Evolutionary conservation across 2,329 filamentous ascomycete species (phyloP).

Genomic region (Neocatenulostroma microsporum): DNA sequence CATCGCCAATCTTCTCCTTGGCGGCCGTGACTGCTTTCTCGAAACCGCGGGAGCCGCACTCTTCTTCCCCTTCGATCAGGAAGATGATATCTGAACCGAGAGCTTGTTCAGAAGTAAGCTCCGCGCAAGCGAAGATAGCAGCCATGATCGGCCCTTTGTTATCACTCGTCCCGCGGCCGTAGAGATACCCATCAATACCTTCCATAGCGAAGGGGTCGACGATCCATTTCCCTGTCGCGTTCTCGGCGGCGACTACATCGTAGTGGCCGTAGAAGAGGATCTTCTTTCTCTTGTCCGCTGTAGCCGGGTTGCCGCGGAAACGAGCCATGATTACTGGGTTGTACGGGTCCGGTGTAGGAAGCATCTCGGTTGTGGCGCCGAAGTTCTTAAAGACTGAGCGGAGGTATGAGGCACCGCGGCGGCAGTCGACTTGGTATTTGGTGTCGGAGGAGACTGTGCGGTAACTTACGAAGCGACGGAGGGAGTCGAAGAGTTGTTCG

Average conservation of each 20-base stretch:
- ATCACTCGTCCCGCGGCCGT: slow-evolving; percentile 92
- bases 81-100: slow-evolving; percentile 87
- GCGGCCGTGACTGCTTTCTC: slow-evolving; percentile 70
- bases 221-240: slow-evolving; percentile 73
- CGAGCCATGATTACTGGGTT: slow-evolving; percentile 92
- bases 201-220: slow-evolving; percentile 83
- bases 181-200: slow-evolving; percentile 84
- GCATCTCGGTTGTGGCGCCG: slow-evolving; percentile 79
- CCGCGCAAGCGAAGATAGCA: slow-evolving; percentile 85
- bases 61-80: slow-evolving; percentile 92
- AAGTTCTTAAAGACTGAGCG: slow-evolving; percentile 86
- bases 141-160: slow-evolving; percentile 96
- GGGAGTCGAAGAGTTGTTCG: slow-evolving; percentile 53
- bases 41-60: slow-evolving; percentile 87
- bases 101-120: slow-evolving; percentile 73
- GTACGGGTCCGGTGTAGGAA: slow-evolving; percentile 69
- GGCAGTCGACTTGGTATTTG: slow-evolving; percentile 84
- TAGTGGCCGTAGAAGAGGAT: slow-evolving; percentile 98
- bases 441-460: slow-evolving; percentile 83
- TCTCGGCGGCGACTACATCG: slow-evolving; percentile 87
- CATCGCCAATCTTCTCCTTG: slow-evolving; percentile 75
- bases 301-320: slow-evolving; percentile 68
- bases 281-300: slow-evolving; percentile 63
- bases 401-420: slow-evolving; percentile 83
- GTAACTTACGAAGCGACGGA: slow-evolving; percentile 82